Conservation (phyloP, 495 filamentous ascomycete genomes). For the Jackrogersella multiformis region DNA sequence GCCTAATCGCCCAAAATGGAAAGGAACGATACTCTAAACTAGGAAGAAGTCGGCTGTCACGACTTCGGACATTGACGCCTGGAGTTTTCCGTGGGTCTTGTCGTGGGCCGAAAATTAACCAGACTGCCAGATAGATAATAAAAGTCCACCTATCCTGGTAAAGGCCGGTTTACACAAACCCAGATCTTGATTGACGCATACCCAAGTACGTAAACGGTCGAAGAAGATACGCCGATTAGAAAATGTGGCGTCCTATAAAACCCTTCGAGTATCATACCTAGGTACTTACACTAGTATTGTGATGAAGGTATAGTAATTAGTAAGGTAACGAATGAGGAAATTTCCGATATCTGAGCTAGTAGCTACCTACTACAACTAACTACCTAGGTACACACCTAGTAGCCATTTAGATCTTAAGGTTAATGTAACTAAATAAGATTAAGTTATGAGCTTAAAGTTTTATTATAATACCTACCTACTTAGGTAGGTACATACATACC, state of each 20-base stretch:
- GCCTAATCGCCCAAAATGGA: constrained; percentile 8
- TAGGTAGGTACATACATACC: too few species aligned
- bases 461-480: not conserved
- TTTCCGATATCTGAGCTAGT: constrained; percentile 7
- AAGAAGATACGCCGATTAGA: too few species aligned
- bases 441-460: not conserved
- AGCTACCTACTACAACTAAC: not conserved
- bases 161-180: constrained; percentile 10
- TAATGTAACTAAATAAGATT: constrained; percentile 7
- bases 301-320: not conserved
- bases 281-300: not conserved
- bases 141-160: constrained; percentile 14
- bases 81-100: constrained; percentile 1
- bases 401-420: constrained; percentile 5
- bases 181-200: constrained; percentile 8
- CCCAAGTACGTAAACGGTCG: not conserved
- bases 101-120: constrained; percentile 13
- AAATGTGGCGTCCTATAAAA: not conserved
- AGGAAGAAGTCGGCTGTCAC: not conserved
- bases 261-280: not conserved
- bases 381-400: not conserved
- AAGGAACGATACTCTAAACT: not conserved
- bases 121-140: too few species aligned
- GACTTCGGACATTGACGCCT: not conserved
- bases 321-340: constrained; percentile 7